phyloP scores from a whole-genome alignment of 768 basidiomycete genomes.

The Tulasnella sp. region DNA sequence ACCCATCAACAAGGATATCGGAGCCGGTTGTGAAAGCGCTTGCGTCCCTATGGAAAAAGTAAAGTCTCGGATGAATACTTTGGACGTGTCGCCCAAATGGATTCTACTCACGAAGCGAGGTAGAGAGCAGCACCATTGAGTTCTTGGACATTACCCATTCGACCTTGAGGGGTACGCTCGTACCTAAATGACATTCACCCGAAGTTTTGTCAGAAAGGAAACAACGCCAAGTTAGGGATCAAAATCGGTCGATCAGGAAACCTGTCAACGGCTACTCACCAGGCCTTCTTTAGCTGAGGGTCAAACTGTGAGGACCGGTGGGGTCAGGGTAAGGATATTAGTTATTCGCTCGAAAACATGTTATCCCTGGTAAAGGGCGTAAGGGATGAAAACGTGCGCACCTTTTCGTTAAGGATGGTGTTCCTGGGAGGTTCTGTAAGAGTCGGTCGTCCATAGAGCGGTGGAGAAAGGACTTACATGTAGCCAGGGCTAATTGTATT shows the following conservation, averaged over 20 bases:
- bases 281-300: slow-evolving; percentile 5
- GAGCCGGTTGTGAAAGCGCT: slow-evolving; percentile 15
- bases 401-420: slow-evolving; percentile 13
- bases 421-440: slow-evolving; percentile 2
- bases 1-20: slow-evolving; percentile 17
- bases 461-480: slow-evolving; percentile 12
- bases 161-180: slow-evolving; percentile 12
- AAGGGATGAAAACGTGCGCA: neutral
- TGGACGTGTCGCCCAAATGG: neutral
- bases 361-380: no score
- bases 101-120: slow-evolving; percentile 12
- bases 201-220: no score
- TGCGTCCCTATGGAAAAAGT: slow-evolving; percentile 9
- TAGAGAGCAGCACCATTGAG: slow-evolving; percentile 16
- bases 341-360: no score
- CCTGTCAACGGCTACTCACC: neutral
- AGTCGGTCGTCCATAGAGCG: no score
- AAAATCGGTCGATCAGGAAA: neutral
- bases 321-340: no score
- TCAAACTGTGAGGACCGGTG: slow-evolving; percentile 6
- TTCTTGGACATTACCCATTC: slow-evolving; percentile 15
- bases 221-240: no score
- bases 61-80: neutral
- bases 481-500: slow-evolving; percentile 17
- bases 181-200: slow-evolving; percentile 7